phyloP scores from a whole-genome alignment of 129 eudicot genomes.

The Flaveria trinervia region DNA sequence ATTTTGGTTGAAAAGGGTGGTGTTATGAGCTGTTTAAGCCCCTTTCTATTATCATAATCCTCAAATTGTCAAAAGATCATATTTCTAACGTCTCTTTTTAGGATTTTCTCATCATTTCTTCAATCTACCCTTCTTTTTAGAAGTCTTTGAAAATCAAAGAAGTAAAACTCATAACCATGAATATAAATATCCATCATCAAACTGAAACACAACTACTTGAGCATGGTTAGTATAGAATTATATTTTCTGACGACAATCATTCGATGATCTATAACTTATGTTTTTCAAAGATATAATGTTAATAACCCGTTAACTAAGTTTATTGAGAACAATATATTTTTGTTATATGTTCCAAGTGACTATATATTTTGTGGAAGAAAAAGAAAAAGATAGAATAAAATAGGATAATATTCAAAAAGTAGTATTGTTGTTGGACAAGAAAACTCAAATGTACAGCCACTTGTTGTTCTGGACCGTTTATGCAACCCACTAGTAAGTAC shows the following conservation, averaged over 20 bases:
- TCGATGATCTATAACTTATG: not conserved
- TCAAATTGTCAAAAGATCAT: slow-evolving; percentile 34
- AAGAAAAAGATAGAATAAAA: not conserved
- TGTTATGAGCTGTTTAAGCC: slow-evolving; percentile 37
- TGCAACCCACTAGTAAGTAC: slow-evolving; percentile 33
- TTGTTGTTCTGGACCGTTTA: slow-evolving; percentile 32
- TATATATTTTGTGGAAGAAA: not conserved
- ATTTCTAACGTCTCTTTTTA: slow-evolving; percentile 24
- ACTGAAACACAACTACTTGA: not conserved
- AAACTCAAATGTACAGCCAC: slow-evolving; percentile 26
- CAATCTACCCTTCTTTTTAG: slow-evolving; percentile 18
- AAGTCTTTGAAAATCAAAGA: slow-evolving; percentile 13
- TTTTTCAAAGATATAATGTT: not conserved
- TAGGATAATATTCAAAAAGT: not conserved
- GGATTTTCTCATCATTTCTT: slow-evolving; percentile 37
- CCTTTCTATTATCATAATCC: slow-evolving; percentile 28
- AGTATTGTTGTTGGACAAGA: not conserved
- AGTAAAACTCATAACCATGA: not conserved
- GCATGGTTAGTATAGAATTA: not conserved
- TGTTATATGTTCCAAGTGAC: not conserved
- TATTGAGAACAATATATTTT: not conserved
- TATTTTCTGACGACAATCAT: not conserved
- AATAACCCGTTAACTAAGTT: not conserved
- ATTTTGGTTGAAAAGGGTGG: slow-evolving; percentile 31
- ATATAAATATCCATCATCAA: not conserved